Evolutionary conservation across 2,329 filamentous ascomycete genomes (phyloP), one percentile per base, ranked within the genome.

Genomic region (Diaporthe citrichinensis): DNA sequence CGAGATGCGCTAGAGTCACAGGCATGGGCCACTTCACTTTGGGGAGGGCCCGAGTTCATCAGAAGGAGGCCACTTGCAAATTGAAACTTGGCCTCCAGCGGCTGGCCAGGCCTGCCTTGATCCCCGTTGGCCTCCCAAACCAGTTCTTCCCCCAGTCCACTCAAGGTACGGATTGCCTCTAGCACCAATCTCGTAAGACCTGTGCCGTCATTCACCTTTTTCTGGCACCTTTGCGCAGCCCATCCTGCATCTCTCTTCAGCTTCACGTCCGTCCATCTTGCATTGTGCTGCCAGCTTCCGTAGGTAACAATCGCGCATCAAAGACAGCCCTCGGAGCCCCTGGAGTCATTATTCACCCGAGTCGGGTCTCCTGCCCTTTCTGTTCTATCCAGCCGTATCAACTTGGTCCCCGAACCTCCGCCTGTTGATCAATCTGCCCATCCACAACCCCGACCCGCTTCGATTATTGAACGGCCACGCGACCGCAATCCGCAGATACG

Each of bases 361-460:
- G 49, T 55, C 65, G 65, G 65, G 8, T 55, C 49, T 55, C 55
- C 65, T 69, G 28, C 46, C 41, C 53, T 44, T 68, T 41, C 67
- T 28, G 49, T 39, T 62, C 28, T 51, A n/a, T 59, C 44, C 31
- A 15, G n/a, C 62, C 62, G 41, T 49, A 28, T 69, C 53, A 58
- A 51, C 44, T 41, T 76, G 5, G 28, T 55, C 69, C n/a, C 49
- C 62, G 34, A 57, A 14, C 57, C 46, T 65, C 36, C 28, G 46
- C 65, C 34, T 9, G 65, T 69, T 69, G 65, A 69, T 69, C 65
- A 55, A 65, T 25, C 57, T 55, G 49, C 58, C 74, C 34, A 77
- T 73, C 71, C 65, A 71, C 74, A 78, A 77, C 76, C 78, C 77
- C 76, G 76, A 76, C 77, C 77, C 76, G 73, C 58, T 46, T 51